Evolutionary conservation across 2,329 filamentous ascomycete species (phyloP).

Genomic region (Aspergillus arachidicola): DNA sequence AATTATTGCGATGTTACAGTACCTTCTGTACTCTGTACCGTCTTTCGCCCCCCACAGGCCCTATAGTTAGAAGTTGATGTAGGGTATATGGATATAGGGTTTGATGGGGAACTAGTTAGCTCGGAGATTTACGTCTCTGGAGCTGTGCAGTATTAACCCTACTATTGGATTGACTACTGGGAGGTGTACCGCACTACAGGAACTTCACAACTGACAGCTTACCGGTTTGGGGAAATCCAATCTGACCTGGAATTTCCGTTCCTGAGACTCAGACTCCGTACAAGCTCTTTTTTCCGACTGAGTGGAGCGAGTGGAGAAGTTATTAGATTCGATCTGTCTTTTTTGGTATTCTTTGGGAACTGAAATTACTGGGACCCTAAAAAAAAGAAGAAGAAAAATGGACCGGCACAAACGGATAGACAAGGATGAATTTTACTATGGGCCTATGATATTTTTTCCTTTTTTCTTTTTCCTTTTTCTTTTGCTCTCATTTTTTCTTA

Average conservation of each 20-base stretch:
- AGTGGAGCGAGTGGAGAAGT: constrained; percentile 34
- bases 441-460: neutral
- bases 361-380: constrained; percentile 19
- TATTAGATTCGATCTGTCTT: constrained; percentile 37
- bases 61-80: neutral
- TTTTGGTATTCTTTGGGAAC: constrained; percentile 19
- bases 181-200: neutral
- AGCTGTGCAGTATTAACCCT: neutral
- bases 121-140: constrained; percentile 5
- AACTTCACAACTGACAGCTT: constrained; percentile 4
- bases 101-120: neutral
- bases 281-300: constrained; percentile 36
- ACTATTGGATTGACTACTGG: constrained; percentile 4
- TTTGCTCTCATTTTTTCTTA: neutral
- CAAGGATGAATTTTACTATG: constrained; percentile 3
- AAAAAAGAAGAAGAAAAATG: constrained; percentile 15
- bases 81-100: neutral
- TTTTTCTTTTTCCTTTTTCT: neutral
- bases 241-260: constrained; percentile 10
- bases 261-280: constrained; percentile 20
- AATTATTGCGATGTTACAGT: neutral
- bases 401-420: constrained; percentile 17
- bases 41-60: neutral
- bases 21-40: neutral
- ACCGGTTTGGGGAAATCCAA: neutral